Conservation (phyloP, 2,329 filamentous ascomycete genomes). For the Phaeoacremonium minimum region DNA sequence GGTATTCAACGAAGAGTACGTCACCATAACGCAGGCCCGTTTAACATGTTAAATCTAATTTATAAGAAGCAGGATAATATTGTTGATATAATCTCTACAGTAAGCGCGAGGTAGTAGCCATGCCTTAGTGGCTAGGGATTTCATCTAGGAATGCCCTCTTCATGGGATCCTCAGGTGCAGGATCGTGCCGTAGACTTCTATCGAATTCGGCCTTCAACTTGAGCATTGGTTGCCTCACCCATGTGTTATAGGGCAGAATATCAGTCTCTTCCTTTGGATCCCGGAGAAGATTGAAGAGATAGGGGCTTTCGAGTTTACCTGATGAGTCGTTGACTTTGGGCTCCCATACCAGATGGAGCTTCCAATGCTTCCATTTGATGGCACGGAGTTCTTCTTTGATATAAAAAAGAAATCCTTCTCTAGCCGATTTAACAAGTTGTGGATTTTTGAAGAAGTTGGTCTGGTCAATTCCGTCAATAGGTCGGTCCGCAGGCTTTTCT, state of each 20-base stretch:
- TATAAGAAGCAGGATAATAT: no score
- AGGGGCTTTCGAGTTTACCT: conserved; percentile 24
- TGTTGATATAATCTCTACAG: no score
- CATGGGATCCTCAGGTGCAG: conserved; percentile 23
- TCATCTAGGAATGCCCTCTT: conserved; percentile 13
- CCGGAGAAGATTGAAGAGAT: conserved; percentile 22
- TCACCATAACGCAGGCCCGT: no score
- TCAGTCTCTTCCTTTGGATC: conserved; percentile 28
- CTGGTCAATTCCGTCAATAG: conserved; percentile 24
- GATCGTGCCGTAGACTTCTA: conserved; percentile 21
- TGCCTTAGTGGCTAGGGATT: background rate
- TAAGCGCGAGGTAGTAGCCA: no score
- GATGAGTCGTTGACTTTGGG: conserved; percentile 26
- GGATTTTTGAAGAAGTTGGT: conserved; percentile 19
- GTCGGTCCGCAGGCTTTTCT: conserved; percentile 16
- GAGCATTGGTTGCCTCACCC: conserved; percentile 25
- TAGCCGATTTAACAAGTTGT: conserved; percentile 5
- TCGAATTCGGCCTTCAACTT: conserved; percentile 18
- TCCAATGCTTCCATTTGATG: conserved; percentile 29
- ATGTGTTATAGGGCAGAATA: conserved; percentile 23
- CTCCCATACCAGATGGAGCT: conserved; percentile 27
- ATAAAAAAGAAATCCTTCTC: conserved; percentile 25
- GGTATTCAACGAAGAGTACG: no score
- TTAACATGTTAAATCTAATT: no score
- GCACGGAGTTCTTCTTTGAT: conserved; percentile 27